Percentiles rank a stretch among this genome's conserved stretches.
phyloP scores from a whole-genome alignment of 495 filamentous ascomycete species.

The Neurospora sp. region DNA sequence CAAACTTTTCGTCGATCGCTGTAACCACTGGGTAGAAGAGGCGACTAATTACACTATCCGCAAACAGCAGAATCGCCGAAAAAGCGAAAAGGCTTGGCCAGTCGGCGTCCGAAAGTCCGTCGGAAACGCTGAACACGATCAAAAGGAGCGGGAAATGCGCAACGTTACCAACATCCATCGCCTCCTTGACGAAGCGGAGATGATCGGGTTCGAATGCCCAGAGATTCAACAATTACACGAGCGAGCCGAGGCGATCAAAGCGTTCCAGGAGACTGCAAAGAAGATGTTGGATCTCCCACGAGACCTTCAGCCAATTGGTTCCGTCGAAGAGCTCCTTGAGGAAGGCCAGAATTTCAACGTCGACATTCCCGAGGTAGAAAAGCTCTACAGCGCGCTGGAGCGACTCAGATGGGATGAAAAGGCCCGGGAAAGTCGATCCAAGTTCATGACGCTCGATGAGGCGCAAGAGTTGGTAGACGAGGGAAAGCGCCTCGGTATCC shows the following conservation, averaged over 20 bases:
- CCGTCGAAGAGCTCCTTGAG: constrained; percentile 85
- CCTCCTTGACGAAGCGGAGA: constrained; percentile 74
- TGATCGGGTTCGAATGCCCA: constrained; percentile 86
- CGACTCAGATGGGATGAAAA: constrained; percentile 85
- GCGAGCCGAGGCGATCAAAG: constrained; percentile 75
- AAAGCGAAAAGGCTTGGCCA: constrained; percentile 90
- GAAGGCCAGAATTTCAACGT: constrained; percentile 83
- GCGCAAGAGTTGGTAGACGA: constrained; percentile 68
- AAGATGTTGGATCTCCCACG: constrained; percentile 48
- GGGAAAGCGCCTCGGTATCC: constrained; percentile 64
- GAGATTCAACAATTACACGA: constrained; percentile 85
- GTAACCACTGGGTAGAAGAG: constrained; percentile 97
- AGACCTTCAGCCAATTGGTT: constrained; percentile 47
- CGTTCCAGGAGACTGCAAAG: constrained; percentile 73
- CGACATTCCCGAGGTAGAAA: constrained; percentile 86
- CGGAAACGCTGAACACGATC: constrained; percentile 56
- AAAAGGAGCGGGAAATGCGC: constrained; percentile 84
- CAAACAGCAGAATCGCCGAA: constrained; percentile 96
- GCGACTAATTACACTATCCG: constrained; percentile 93
- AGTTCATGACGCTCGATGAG: constrained; percentile 61
- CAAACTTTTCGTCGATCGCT: constrained; percentile 82
- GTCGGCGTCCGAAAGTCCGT: constrained; percentile 52
- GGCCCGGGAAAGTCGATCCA: constrained; percentile 51
- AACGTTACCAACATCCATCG: constrained; percentile 84
- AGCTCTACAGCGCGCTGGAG: constrained; percentile 67